Evolutionary conservation across 2,329 filamentous ascomycete species (phyloP), one percentile per base, ranked within the genome.

Genomic region (Penicillium sp.): DNA sequence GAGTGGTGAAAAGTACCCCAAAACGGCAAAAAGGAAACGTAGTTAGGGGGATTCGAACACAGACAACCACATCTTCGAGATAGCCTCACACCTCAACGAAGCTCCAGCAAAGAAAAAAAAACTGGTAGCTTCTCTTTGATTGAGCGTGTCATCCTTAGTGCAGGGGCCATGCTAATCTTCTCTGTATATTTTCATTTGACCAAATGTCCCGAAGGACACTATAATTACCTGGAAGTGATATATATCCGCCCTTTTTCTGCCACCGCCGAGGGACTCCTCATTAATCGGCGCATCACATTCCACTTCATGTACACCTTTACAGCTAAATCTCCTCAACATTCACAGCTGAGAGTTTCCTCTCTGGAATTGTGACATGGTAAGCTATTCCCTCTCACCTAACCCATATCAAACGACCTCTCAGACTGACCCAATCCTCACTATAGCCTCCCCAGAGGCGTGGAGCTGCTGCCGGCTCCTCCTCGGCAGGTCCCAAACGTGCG

Each of bases 121-220:
- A 85, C 79, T 81, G 81, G 81, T 82, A 84, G 85, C 83, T 85
- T 87, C 87, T 89, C 87, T 89, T 88, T 88, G 86, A 85, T 87
- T 85, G 82, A 88, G 87, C 87, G 88, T 92, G 89, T 93, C 90
- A 93, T 93, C 90, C 90, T 93, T 93, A 93, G 90, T 86, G 84
- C 84, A 86, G 84, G 84, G 87, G 87, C 87, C 87, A 90, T 90
- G 87, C 88, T 90, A 89, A 88, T 88, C 84, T 88, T 88, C 85
- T 88, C 84, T 87, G 83, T 86, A 85, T 85, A 81, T 81, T 83
- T 84, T 82, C 81, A 85, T 81, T 82, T 84, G 81, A 84, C 82
- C 80, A 83, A 81, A 82, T 82, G 76, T 52, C 73, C 75, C 75
- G 70, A 75, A 77, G 72, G 75, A 71, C 68, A 71, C 67, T 1